A percentile compares a stretch with the other conserved stretches of the same genome.
phyloP scores from a whole-genome alignment of 371 early-diverging fungal genomes.

The Mortierella sp. region DNA sequence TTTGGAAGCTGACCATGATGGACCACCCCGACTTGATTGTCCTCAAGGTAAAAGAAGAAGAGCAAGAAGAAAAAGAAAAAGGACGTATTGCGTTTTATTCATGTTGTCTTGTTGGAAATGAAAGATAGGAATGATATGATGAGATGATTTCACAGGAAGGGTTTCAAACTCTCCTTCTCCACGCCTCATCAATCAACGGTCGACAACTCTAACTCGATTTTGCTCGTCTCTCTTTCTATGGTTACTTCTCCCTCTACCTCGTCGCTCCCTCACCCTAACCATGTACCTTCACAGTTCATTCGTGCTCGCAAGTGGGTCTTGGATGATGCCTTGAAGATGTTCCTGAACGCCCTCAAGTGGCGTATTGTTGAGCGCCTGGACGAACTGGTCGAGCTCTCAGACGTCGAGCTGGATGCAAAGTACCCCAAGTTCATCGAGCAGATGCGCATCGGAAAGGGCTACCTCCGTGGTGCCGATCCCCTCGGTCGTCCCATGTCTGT shows the following conservation, averaged over 20 bases:
- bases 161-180: not conserved
- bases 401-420: conserved; percentile 61
- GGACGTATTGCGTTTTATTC: too few species aligned
- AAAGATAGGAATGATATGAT: not conserved
- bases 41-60: conserved; percentile 54
- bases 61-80: conserved; percentile 4
- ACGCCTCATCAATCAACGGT: not conserved
- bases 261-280: not conserved
- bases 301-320: conserved; percentile 87
- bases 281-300: conserved; percentile 65
- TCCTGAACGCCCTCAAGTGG: conserved; percentile 77
- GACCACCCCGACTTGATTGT: conserved; percentile 79
- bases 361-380: conserved; percentile 69
- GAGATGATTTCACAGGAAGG: not conserved
- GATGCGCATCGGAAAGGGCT: conserved; percentile 68
- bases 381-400: conserved; percentile 72
- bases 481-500: conserved; percentile 57
- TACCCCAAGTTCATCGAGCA: conserved; percentile 63
- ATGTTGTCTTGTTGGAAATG: not conserved
- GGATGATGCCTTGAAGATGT: conserved; percentile 77
- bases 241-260: not conserved
- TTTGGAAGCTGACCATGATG: conserved; percentile 63
- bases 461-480: conserved; percentile 72
- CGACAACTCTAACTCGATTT: conserved; percentile 3
- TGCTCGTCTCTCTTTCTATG: not conserved